Percentiles rank a stretch among this genome's conserved stretches.
Conservation (phyloP, 2,329 filamentous ascomycete genomes). For the Incumbomyces lentus region DNA sequence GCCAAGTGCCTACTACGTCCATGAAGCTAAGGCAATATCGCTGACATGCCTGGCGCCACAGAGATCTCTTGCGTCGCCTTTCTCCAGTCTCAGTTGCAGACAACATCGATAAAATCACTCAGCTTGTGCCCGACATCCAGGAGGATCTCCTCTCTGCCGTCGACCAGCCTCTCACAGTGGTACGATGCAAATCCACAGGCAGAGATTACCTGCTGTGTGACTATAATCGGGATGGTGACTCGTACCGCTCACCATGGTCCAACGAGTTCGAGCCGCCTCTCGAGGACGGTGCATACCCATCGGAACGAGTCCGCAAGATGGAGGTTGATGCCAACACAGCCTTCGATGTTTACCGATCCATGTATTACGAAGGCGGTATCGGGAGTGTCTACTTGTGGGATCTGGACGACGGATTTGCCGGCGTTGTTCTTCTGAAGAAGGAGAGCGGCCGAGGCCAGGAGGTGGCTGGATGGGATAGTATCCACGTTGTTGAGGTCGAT, state of each 20-base stretch:
- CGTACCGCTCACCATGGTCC: conserved; percentile 96
- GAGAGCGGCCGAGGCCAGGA: conserved; percentile 48
- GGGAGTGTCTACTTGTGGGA: conserved; percentile 98
- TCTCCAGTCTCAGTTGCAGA: conserved; percentile 84
- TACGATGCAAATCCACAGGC: conserved; percentile 76
- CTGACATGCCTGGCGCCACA: conserved; percentile 31
- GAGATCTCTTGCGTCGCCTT: conserved; percentile 94
- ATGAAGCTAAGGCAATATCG: conserved; percentile 6
- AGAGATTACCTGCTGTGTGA: conserved; percentile 97
- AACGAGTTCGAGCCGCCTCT: conserved; percentile 95
- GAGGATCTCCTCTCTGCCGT: conserved; percentile 97
- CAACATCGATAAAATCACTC: conserved; percentile 82
- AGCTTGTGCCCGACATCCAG: conserved; percentile 78
- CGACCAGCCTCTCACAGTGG: conserved; percentile 82
- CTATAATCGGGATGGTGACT: conserved; percentile 98
- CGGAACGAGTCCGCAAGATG: conserved; percentile 84
- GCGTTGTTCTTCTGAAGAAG: conserved; percentile 93
- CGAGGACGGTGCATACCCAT: conserved; percentile 77
- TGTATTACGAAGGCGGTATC: conserved; percentile 90
- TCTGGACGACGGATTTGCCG: conserved; percentile 92
- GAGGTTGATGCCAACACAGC: conserved; percentile 90
- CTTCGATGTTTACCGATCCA: conserved; percentile 90
- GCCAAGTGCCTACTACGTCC: background rate
- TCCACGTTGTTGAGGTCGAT: conserved; percentile 95
- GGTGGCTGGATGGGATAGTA: conserved; percentile 83